Percentiles rank a stretch among this genome's conserved stretches.
Evolutionary conservation across 1,284 basidiomycete species (phyloP).

Genomic region (Sporisorium scitamineum): DNA sequence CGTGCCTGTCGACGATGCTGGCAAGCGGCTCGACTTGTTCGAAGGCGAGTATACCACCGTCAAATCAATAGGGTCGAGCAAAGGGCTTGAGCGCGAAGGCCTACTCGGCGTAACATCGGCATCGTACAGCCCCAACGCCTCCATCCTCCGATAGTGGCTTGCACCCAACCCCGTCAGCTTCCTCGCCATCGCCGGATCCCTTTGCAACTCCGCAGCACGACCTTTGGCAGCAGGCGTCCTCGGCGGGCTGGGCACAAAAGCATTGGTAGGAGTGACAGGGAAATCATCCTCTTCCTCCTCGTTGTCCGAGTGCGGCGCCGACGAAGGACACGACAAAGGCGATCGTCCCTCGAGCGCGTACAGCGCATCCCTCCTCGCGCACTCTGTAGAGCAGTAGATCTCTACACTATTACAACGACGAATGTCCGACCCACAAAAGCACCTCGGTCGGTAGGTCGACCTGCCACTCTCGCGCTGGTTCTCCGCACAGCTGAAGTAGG

Average conservation of each 20-base stretch:
- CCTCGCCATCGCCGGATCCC: conserved; percentile 4
- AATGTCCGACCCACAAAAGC: conserved; percentile 32
- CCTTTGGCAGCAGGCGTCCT: conserved; percentile 22
- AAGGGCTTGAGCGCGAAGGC: conserved; percentile 7
- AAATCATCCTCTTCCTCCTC: conserved; percentile 41
- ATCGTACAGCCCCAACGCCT: conserved; percentile 37
- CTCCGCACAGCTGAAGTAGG: conserved; percentile 26
- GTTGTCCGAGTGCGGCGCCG: conserved; percentile 20
- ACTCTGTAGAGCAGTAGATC: conserved; percentile 41
- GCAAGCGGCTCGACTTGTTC: conserved; percentile 8
- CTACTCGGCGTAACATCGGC: conserved; percentile 23
- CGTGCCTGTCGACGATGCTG: not conserved
- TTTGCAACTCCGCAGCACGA: not conserved
- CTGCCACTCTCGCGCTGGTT: not conserved
- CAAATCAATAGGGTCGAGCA: conserved; percentile 25
- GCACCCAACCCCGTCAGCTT: conserved; percentile 26
- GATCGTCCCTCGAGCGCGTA: conserved; percentile 38
- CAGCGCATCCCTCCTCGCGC: conserved; percentile 32
- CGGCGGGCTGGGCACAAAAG: conserved; percentile 23
- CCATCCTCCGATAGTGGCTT: conserved; percentile 40
- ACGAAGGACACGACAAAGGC: conserved; percentile 7
- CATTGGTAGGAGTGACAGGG: conserved; percentile 40
- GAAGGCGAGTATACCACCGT: conserved; percentile 30
- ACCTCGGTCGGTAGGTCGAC: conserved; percentile 1
- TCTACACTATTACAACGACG: conserved; percentile 15